phyloP scores from a whole-genome alignment of 2,329 filamentous ascomycete species.

The Zarea fungicola region DNA sequence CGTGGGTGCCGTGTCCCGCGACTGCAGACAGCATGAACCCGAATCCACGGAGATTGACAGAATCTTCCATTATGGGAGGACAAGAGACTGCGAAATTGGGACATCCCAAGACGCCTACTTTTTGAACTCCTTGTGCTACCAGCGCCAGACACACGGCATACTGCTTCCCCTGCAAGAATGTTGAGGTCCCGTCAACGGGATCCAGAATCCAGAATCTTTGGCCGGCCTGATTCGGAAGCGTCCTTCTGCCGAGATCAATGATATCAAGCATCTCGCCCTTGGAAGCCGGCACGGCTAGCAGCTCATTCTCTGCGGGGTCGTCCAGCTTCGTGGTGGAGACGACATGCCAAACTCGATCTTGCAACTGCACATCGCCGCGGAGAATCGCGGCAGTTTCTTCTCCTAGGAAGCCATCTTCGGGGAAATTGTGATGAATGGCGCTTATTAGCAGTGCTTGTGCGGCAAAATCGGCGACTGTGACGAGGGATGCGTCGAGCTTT shows the following conservation, averaged over 20 bases:
- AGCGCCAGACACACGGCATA: too few species aligned
- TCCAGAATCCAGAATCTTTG: too few species aligned
- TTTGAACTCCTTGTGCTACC: too few species aligned
- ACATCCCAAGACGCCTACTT: too few species aligned
- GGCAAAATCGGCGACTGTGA: slow-evolving; percentile 59
- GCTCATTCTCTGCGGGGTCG: not conserved
- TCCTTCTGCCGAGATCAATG: slow-evolving; percentile 55
- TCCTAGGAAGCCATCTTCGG: slow-evolving; percentile 52
- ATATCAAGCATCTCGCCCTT: not conserved
- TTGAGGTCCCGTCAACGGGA: too few species aligned
- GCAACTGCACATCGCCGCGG: slow-evolving; percentile 40
- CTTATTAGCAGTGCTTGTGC: slow-evolving; percentile 57
- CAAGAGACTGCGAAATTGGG: too few species aligned
- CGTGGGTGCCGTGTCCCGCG: too few species aligned
- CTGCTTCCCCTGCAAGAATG: too few species aligned
- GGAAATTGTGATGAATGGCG: slow-evolving; percentile 48
- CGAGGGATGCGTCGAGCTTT: slow-evolving; percentile 54
- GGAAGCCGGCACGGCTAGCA: not conserved
- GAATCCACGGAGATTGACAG: too few species aligned
- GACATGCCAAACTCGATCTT: slow-evolving; percentile 21
- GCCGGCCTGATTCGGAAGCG: too few species aligned
- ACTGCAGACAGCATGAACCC: too few species aligned
- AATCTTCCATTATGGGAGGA: too few species aligned
- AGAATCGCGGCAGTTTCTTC: slow-evolving; percentile 54
- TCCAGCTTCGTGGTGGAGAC: not conserved